Evolutionary conservation across 1,139 yeast genomes (phyloP).

Genomic region (Saccharomyces hybrid): DNA sequence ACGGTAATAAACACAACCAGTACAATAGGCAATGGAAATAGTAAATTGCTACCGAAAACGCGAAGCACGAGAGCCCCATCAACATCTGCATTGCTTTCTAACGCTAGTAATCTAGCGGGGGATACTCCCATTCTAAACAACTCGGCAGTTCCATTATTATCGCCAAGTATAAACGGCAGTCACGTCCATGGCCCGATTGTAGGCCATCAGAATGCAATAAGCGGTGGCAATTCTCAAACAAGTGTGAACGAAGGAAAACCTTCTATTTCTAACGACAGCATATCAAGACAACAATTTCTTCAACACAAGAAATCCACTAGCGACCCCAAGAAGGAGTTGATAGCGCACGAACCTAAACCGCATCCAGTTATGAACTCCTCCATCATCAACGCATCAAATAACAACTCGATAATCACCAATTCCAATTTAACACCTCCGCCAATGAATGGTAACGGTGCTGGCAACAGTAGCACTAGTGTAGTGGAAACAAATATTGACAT

Average conservation of each 20-base stretch:
- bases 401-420: neutral
- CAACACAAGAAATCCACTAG: neutral
- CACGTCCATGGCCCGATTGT: neutral
- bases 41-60: neutral
- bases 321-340: neutral
- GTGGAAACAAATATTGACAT: slow-evolving; percentile 55
- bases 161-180: neutral
- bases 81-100: neutral
- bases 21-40: neutral
- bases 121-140: neutral
- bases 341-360: neutral
- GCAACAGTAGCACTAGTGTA: neutral
- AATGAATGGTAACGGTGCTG: neutral
- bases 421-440: neutral
- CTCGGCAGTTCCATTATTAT: neutral
- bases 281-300: neutral
- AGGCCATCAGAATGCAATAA: neutral
- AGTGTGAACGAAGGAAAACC: slow-evolving; percentile 6
- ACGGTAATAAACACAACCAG: neutral
- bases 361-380: neutral
- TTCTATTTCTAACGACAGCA: neutral
- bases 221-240: neutral
- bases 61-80: neutral
- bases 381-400: neutral
- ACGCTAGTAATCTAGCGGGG: neutral